Evolutionary conservation across 192 early-diverging fungal genomes (phyloP), one percentile per base, ranked within the genome.

Genomic region (Mortierella antarctica): DNA sequence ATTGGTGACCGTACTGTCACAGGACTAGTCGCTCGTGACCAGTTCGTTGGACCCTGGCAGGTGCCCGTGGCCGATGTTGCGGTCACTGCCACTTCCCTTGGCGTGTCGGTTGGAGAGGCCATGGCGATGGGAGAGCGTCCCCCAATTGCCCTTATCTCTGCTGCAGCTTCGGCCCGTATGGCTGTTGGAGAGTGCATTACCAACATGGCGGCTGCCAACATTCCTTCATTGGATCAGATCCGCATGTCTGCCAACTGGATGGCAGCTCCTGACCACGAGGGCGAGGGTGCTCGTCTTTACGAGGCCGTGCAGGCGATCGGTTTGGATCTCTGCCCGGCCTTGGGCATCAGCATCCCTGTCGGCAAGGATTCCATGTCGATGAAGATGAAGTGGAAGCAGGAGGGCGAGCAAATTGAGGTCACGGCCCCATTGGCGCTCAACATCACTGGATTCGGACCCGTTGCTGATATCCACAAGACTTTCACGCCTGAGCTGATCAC

Each of bases 291-390:
- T 39, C 89, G 92, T 54, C 83, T 99, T 47, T 99, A 99, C 74
- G 91, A 92, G 51, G 98, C 95, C 41, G 98, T 98, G 9, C 82
- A 93, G 68, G 96, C 97, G 42, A 89, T 99, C 64, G 96, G 97
- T 50, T 79, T 97, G 82, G 95, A 95, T 53, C 83, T 99, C 60
- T 99, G 98, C 85, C 96, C 95, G 52, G 88, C 88, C 53, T 87
- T 99, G 49, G 96, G 97, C 21, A 88, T 99, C 71, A 92, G 94
- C 53, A 94, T 99, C 65, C 98, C 98, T 7, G 98, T 99, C 18
- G 98, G 98, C 63, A 99, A 99, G 89, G 98, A 99, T 86, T 98
- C 97, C 10, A 97, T 99, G 97, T 96, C 95, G 49, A 99, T 99
- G 98, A 96, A 97, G 87, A 94, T 96, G 86, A 92, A 92, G 71